Conservation (phyloP, 2,329 filamentous ascomycete genomes). For the Scytalidium lignicola region DNA sequence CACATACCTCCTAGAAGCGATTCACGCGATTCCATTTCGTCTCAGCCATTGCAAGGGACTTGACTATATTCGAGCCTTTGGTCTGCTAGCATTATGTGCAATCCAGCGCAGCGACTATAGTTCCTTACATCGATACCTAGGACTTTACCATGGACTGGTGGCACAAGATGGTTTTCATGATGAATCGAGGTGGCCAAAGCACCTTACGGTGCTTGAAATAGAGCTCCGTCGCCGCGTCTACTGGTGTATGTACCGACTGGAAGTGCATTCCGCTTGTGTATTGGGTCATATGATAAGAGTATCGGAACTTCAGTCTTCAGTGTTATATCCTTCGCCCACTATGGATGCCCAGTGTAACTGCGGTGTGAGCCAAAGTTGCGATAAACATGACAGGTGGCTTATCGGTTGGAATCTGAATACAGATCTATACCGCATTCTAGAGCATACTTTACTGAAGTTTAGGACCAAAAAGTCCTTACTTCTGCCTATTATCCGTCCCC, state of each 20-base stretch:
- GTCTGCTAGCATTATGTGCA: constrained; percentile 42
- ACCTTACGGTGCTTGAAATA: constrained; percentile 37
- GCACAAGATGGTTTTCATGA: constrained; percentile 47
- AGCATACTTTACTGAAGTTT: too few species aligned
- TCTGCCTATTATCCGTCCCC: too few species aligned
- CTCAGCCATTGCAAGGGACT: constrained; percentile 29
- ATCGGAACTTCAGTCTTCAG: constrained; percentile 40
- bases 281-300: constrained; percentile 42
- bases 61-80: constrained; percentile 40
- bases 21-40: too few species aligned
- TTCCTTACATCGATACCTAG: constrained; percentile 45
- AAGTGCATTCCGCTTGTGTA: constrained; percentile 48
- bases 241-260: constrained; percentile 54
- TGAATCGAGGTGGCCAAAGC: constrained; percentile 45
- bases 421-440: constrained; percentile 50
- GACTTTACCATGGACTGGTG: constrained; percentile 43
- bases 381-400: constrained; percentile 35
- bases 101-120: constrained; percentile 46
- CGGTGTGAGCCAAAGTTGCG: too few species aligned
- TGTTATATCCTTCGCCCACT: constrained; percentile 42
- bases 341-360: constrained; percentile 41
- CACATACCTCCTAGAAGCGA: constrained; percentile 32
- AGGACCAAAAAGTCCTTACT: too few species aligned
- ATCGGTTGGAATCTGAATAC: constrained; percentile 54
- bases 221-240: constrained; percentile 35